Conservation (phyloP, 2,329 filamentous ascomycete genomes). For the Ascochyta fabae region DNA sequence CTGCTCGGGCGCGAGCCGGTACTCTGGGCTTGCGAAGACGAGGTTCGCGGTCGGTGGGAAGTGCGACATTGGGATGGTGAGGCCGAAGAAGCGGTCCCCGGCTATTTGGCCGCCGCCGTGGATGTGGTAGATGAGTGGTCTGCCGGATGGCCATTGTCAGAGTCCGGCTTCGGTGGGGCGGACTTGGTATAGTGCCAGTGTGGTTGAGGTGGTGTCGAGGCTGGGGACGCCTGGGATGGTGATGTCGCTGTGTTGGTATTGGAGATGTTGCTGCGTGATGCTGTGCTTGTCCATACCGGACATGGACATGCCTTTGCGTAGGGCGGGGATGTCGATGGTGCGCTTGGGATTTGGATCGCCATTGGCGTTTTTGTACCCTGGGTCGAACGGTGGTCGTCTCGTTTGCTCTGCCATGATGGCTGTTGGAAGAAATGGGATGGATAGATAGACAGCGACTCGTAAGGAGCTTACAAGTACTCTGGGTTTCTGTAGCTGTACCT, state of each 20-base stretch:
- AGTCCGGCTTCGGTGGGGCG: not conserved
- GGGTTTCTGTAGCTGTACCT: too few relatives aligned
- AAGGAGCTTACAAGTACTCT: too few relatives aligned
- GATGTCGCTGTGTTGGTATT: slow-evolving; percentile 2
- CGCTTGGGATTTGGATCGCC: not conserved
- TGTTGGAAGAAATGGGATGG: too few relatives aligned
- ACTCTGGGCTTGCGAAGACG: slow-evolving; percentile 42
- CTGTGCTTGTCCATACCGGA: not conserved
- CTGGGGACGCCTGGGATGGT: not conserved
- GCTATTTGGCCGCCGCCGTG: slow-evolving; percentile 54
- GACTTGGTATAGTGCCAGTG: slow-evolving; percentile 1
- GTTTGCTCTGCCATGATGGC: not conserved
- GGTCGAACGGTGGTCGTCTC: slow-evolving; percentile 7
- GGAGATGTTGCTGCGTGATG: not conserved
- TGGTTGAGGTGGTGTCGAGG: not conserved
- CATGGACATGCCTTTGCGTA: not conserved
- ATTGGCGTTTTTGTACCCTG: not conserved
- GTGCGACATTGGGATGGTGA: slow-evolving; percentile 34
- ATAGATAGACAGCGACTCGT: too few relatives aligned
- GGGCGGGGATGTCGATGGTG: not conserved
- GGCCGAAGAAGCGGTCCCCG: slow-evolving; percentile 32
- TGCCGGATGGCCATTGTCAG: not conserved
- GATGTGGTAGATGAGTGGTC: slow-evolving; percentile 30
- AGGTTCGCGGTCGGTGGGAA: slow-evolving; percentile 28
- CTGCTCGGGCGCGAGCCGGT: slow-evolving; percentile 54